Conservation (phyloP, 768 basidiomycete species). For the Leccinum arenicola region DNA sequence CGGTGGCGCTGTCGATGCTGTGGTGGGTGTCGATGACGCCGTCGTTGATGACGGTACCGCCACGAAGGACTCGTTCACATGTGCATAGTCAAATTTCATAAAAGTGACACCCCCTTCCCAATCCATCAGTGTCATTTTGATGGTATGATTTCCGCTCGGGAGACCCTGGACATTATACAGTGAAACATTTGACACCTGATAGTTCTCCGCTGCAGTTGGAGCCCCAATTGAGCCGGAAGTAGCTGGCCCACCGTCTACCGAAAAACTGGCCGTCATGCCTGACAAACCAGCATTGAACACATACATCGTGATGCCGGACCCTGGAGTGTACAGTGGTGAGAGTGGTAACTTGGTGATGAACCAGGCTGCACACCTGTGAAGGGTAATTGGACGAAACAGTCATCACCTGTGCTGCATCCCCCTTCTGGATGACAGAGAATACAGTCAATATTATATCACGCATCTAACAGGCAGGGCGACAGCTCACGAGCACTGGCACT, state of each 20-base stretch:
- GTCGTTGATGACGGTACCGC: no score
- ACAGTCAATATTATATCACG: background rate
- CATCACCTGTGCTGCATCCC: constrained; percentile 12
- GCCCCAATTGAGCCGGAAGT: background rate
- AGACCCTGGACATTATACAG: constrained; percentile 18
- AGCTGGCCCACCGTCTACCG: constrained; percentile 13
- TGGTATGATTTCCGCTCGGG: constrained; percentile 15
- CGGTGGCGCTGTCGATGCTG: background rate
- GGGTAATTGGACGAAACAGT: constrained; percentile 20
- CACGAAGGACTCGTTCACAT: constrained; percentile 12
- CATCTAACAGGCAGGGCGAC: background rate
- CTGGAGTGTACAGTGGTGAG: constrained; percentile 4
- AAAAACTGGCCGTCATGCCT: constrained; percentile 24
- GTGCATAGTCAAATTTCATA: constrained; percentile 30
- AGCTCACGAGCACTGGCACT: constrained; percentile 20
- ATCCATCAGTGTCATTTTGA: constrained; percentile 22
- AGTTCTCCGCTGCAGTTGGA: constrained; percentile 14
- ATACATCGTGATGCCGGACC: constrained; percentile 28
- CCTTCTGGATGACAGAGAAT: constrained; percentile 12
- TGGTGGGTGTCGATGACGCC: no score
- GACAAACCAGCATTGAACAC: constrained; percentile 19
- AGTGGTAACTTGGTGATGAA: background rate
- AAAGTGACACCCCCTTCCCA: constrained; percentile 17
- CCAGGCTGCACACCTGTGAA: constrained; percentile 16
- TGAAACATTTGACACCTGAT: constrained; percentile 22